Evolutionary conservation across 805 yeast species (phyloP).

Genomic region (Lachancea mirantina): DNA sequence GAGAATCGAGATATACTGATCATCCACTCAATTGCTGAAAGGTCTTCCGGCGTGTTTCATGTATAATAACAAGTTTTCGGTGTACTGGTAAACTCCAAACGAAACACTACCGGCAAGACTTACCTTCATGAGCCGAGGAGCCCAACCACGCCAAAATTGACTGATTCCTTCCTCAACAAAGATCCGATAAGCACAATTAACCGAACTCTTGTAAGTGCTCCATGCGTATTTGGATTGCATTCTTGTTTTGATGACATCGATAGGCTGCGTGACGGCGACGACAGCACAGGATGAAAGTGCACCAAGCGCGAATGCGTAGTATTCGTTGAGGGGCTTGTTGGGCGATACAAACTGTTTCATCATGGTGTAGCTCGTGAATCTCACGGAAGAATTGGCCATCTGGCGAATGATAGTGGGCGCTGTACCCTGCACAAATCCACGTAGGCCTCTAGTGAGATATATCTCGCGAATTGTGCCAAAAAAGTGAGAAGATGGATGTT

Average conservation of each 20-base stretch:
- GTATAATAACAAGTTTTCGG: conserved; percentile 34
- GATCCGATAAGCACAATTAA: conserved; percentile 46
- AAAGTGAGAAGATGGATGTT: conserved; percentile 48
- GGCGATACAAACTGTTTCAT: conserved; percentile 61
- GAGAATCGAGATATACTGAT: too few species aligned
- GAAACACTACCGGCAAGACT: conserved; percentile 66
- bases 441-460: conserved; percentile 60
- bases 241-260: conserved; percentile 81
- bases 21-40: too few species aligned
- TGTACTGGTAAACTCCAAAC: conserved; percentile 52
- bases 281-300: conserved; percentile 64
- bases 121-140: conserved; percentile 64
- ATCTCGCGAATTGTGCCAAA: conserved; percentile 55
- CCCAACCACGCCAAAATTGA: conserved; percentile 52
- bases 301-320: conserved; percentile 40
- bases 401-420: conserved; percentile 79
- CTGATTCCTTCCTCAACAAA: conserved; percentile 39
- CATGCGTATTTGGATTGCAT: conserved; percentile 73
- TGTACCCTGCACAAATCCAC: conserved; percentile 79
- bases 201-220: conserved; percentile 49
- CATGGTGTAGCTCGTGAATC: conserved; percentile 77
- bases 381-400: conserved; percentile 65
- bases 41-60: too few species aligned
- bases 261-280: conserved; percentile 75
- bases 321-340: conserved; percentile 31